These are phyloP conservation scores for Allomyces macrogynus DNA, from an alignment of 192 early-diverging fungal species.

Conservation along the genomic window DNA sequence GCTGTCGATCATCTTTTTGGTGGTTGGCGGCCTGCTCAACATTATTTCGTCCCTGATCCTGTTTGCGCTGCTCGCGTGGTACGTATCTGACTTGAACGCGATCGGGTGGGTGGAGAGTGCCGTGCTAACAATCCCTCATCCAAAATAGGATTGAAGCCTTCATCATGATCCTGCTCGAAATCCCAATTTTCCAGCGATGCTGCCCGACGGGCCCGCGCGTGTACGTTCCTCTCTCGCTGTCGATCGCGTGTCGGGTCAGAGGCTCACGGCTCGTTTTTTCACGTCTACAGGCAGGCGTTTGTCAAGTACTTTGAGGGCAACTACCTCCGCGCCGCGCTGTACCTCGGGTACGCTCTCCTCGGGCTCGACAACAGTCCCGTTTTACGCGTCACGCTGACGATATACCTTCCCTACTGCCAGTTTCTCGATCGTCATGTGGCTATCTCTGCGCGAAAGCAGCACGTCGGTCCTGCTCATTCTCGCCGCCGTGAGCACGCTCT, in stretches of 20 bases:
- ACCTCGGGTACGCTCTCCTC: background rate
- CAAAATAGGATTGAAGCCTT: background rate
- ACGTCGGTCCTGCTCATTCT: background rate
- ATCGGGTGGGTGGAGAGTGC: too few species aligned
- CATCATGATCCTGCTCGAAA: background rate
- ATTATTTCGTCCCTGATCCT: background rate
- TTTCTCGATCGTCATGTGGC: background rate
- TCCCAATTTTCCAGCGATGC: background rate
- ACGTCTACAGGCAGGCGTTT: background rate
- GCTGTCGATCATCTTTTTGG: background rate
- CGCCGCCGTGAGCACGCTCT: background rate
- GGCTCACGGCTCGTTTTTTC: too few species aligned
- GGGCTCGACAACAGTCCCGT: too few species aligned
- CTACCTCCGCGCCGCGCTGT: background rate
- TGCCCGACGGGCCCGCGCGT: background rate
- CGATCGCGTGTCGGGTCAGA: too few species aligned
- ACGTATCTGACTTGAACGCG: too few species aligned
- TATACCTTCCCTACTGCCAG: too few species aligned
- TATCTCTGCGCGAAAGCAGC: background rate
- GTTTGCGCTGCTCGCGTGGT: background rate
- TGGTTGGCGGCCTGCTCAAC: background rate
- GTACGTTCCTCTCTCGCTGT: background rate
- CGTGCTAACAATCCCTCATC: too few species aligned
- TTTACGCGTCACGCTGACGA: too few species aligned
- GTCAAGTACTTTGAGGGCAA: conserved; percentile 1